Percentiles rank a stretch among this genome's conserved stretches.
These are phyloP conservation scores for Pseudocercospora fuligena DNA, from an alignment of 2,329 filamentous ascomycete genomes.

Conservation along the genomic window DNA sequence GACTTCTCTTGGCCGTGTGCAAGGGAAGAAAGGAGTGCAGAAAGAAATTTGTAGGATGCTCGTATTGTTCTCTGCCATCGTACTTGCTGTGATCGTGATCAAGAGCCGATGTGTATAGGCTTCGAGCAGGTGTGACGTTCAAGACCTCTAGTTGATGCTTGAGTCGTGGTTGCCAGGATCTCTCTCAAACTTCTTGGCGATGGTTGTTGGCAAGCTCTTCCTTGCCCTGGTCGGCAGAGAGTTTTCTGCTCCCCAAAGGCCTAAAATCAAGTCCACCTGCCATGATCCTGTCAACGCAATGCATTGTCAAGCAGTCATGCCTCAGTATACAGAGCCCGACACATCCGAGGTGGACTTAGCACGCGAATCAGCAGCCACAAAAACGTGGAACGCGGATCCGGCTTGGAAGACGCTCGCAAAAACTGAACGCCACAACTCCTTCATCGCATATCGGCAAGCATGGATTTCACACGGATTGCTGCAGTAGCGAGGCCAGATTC, in stretches of 20 bases:
- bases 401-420: background rate
- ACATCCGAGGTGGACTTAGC: background rate
- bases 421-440: background rate
- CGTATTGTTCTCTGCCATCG: background rate
- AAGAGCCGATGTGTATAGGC: too few relatives aligned
- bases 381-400: background rate
- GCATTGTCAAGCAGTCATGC: background rate
- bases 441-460: slow-evolving; percentile 5
- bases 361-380: slow-evolving; percentile 1
- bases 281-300: slow-evolving; percentile 1
- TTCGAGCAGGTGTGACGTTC: background rate
- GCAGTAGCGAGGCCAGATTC: slow-evolving; percentile 13
- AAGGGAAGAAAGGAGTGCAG: slow-evolving; percentile 4
- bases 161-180: background rate
- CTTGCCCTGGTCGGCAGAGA: background rate
- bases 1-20: background rate
- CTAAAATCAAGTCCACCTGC: background rate
- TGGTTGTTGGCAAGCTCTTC: background rate
- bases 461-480: slow-evolving; percentile 3
- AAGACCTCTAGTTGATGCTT: background rate
- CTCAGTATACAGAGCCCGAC: background rate
- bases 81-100: too few relatives aligned
- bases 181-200: background rate
- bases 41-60: background rate
- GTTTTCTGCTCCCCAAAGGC: background rate